Evolutionary conservation across 192 early-diverging fungal species (phyloP), one percentile per base, ranked within the genome.

Genomic region (Coemansia sp.): DNA sequence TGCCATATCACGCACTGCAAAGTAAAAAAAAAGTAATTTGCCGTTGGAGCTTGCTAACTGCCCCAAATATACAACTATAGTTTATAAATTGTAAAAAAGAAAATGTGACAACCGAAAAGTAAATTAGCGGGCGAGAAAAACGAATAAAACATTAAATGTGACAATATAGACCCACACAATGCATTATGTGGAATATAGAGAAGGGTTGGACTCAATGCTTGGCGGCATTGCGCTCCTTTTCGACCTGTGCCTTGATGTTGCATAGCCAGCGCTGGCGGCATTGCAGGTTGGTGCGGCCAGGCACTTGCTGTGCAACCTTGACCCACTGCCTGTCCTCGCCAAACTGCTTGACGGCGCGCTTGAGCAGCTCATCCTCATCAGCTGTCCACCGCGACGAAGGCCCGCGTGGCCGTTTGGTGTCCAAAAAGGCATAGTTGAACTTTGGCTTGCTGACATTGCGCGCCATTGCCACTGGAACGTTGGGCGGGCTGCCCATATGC

Each of bases 211-310:
- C 44, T 54, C 20, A 25, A 34, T 58, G 64, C 48, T 51, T 60
- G 60, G 20, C 48, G 4, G 68, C 36, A 53, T 52, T 53, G 64
- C 66, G 58, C 68, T 77, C 74, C 59, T 72, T 78, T 17, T 72
- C 75, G 7, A 79, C 71, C 67, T 73, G 70, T 1, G 67, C 76
- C 63, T 73, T 79, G 48, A 79, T 68, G 70, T 79, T 79, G 67
- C 76, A 79, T 26, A 79, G 67, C 76, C 76, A 79, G 76, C 76
- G 76, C 64, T 79, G 76, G 50, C 76, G 66, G 64, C 76, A 79
- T 38, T 79, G 76, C 44, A 79, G 50, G 40, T 79, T 79, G 52
- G 76, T 73, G 21, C 76, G 68, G 47, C 76, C 76, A 37, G 76
- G 76, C 12, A 79, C 76, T 40, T 70, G 66, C 60, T 79, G 70